phyloP scores from a whole-genome alignment of 75 land plant species.

The Chamaecyparis obtusa region DNA sequence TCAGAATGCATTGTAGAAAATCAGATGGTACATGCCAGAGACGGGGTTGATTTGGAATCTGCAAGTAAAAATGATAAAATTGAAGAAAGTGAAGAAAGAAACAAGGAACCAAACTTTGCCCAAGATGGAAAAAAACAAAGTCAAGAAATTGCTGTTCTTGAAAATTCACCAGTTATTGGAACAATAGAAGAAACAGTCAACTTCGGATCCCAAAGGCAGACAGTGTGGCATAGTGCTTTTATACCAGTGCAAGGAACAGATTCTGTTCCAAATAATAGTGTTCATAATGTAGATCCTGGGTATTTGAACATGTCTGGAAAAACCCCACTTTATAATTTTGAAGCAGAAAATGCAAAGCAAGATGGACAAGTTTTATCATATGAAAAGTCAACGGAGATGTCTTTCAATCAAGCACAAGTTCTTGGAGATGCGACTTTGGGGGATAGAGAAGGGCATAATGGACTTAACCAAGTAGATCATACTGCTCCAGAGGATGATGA shows the following conservation, averaged over 20 bases:
- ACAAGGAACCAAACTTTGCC: background rate
- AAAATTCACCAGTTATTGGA: background rate
- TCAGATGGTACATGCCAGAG: background rate
- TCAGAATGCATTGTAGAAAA: background rate
- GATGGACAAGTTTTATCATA: background rate
- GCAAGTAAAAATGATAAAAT: background rate
- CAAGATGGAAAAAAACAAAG: background rate
- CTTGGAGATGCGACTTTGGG: background rate
- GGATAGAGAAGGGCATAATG: background rate
- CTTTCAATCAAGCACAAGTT: background rate
- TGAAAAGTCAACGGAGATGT: constrained; percentile 9
- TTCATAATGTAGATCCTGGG: background rate
- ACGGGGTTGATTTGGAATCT: background rate
- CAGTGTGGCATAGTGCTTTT: background rate
- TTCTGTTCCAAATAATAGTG: background rate
- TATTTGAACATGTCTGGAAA: background rate
- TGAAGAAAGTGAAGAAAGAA: background rate
- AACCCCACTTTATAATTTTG: background rate
- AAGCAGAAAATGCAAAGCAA: constrained; percentile 1
- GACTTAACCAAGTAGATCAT: background rate
- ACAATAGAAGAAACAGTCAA: background rate
- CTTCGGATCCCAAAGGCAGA: background rate
- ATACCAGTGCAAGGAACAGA: background rate
- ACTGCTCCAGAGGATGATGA: background rate
- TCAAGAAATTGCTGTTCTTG: background rate